Percentiles rank a stretch among this genome's conserved stretches.
phyloP scores from a whole-genome alignment of 2,329 filamentous ascomycete genomes.

The Sclerotinia nivalis region DNA sequence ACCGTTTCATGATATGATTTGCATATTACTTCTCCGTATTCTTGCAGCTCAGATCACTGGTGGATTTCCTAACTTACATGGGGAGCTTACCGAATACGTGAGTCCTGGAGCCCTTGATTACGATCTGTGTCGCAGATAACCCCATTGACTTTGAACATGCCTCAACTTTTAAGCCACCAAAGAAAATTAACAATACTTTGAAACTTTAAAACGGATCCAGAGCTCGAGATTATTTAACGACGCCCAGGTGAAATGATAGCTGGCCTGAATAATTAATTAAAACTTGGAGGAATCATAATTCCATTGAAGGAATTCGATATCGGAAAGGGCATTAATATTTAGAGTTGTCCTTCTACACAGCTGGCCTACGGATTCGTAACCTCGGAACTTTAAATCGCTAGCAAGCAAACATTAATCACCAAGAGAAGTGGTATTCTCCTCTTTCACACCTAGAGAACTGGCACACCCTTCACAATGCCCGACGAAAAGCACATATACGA shows the following conservation, averaged over 20 bases:
- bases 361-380: conserved; percentile 10
- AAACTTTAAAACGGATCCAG: not conserved
- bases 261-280: conserved; percentile 33
- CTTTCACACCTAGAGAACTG: conserved; percentile 1
- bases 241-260: conserved; percentile 31
- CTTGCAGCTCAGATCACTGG: not conserved
- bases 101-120: conserved; percentile 23
- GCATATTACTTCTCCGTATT: not conserved
- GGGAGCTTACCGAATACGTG: conserved; percentile 23
- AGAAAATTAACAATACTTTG: conserved; percentile 28
- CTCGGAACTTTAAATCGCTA: not conserved
- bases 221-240: conserved; percentile 27
- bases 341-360: not conserved
- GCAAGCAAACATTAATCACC: conserved; percentile 15
- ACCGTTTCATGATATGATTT: conserved; percentile 3
- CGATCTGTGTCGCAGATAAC: conserved; percentile 23
- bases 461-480: conserved; percentile 38
- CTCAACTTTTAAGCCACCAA: conserved; percentile 23
- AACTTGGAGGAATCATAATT: not conserved
- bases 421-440: conserved; percentile 10
- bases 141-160: conserved; percentile 21
- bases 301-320: not conserved
- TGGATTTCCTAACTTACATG: not conserved
- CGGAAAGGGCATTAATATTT: conserved; percentile 1
- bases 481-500: conserved; percentile 61